Evolutionary conservation across 495 filamentous ascomycete species (phyloP).

Genomic region (Aspergillus ostianus): DNA sequence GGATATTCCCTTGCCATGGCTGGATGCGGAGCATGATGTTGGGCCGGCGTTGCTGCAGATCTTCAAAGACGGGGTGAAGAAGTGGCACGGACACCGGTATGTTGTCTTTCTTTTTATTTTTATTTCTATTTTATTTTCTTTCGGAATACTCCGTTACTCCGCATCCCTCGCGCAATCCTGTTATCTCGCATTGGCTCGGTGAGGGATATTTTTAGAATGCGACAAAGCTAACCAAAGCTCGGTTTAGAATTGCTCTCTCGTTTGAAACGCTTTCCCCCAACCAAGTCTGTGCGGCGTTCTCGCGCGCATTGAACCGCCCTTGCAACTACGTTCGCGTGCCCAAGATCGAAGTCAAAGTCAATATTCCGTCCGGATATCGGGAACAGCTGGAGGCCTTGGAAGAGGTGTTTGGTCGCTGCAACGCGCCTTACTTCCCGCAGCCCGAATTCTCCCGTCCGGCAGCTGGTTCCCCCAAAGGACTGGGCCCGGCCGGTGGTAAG

Average conservation of each 20-base stretch:
- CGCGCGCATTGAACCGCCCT: conserved; percentile 69
- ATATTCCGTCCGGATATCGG: conserved; percentile 84
- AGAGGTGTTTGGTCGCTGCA: conserved; percentile 56
- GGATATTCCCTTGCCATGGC: conserved; percentile 85
- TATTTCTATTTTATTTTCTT: background rate
- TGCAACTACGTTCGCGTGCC: conserved; percentile 74
- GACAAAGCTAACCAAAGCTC: conserved; percentile 10
- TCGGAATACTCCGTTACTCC: background rate
- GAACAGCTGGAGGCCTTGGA: conserved; percentile 78
- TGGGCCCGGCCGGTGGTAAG: conserved; percentile 61
- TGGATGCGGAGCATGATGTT: conserved; percentile 95
- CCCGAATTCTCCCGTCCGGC: conserved; percentile 48
- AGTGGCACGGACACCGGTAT: conserved; percentile 81
- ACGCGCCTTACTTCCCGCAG: conserved; percentile 65
- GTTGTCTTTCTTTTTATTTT: conserved; percentile 24
- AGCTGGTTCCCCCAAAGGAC: conserved; percentile 45
- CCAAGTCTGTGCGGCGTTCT: conserved; percentile 79
- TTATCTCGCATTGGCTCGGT: background rate
- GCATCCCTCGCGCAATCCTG: background rate
- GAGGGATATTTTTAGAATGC: background rate
- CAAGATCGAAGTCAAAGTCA: conserved; percentile 75
- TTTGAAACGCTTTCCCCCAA: conserved; percentile 85
- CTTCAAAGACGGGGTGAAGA: conserved; percentile 85
- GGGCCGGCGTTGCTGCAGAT: conserved; percentile 93
- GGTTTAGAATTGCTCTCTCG: conserved; percentile 75